Evolutionary conservation across 805 yeast species (phyloP).

Genomic region (Wickerhamiella brachini): DNA sequence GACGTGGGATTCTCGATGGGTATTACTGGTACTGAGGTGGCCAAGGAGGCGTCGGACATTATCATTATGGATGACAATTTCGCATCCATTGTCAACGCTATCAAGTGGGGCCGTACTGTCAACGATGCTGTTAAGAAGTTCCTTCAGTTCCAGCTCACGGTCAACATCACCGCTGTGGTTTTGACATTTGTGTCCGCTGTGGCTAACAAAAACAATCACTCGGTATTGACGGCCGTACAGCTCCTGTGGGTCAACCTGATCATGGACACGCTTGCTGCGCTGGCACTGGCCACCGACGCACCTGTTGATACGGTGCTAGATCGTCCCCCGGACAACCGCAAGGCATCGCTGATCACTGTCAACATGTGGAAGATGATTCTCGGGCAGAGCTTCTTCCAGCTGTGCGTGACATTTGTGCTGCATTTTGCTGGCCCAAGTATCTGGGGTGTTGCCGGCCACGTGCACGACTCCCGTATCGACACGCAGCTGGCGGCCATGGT

Average conservation of each 20-base stretch:
- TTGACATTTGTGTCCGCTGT: slow-evolving; percentile 91
- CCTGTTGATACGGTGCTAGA: slow-evolving; percentile 74
- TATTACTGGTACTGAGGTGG: slow-evolving; percentile 95
- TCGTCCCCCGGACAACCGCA: slow-evolving; percentile 73
- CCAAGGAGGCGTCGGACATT: slow-evolving; percentile 92
- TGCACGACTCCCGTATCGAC: slow-evolving; percentile 29
- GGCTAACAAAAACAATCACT: slow-evolving; percentile 58
- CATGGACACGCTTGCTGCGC: slow-evolving; percentile 96
- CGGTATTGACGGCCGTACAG: slow-evolving; percentile 95
- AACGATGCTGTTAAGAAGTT: slow-evolving; percentile 88
- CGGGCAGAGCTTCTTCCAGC: slow-evolving; percentile 72
- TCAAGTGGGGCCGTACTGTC: slow-evolving; percentile 97
- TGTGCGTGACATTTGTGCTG: slow-evolving; percentile 61
- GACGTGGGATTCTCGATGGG: slow-evolving; percentile 99
- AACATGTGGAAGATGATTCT: slow-evolving; percentile 98
- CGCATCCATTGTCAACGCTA: slow-evolving; percentile 86
- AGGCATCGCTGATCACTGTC: slow-evolving; percentile 62
- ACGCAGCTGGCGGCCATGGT: slow-evolving; percentile 69
- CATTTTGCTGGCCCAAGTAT: slow-evolving; percentile 65
- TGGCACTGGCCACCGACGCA: slow-evolving; percentile 94
- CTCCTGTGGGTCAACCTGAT: slow-evolving; percentile 93
- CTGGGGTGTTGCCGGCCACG: slow-evolving; percentile 28
- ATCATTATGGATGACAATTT: slow-evolving; percentile 91
- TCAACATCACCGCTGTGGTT: slow-evolving; percentile 90
- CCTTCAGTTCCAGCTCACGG: slow-evolving; percentile 92